Evolutionary conservation across 78 protist genomes (phyloP).

Genomic region (Dictyostelium discoideum): DNA sequence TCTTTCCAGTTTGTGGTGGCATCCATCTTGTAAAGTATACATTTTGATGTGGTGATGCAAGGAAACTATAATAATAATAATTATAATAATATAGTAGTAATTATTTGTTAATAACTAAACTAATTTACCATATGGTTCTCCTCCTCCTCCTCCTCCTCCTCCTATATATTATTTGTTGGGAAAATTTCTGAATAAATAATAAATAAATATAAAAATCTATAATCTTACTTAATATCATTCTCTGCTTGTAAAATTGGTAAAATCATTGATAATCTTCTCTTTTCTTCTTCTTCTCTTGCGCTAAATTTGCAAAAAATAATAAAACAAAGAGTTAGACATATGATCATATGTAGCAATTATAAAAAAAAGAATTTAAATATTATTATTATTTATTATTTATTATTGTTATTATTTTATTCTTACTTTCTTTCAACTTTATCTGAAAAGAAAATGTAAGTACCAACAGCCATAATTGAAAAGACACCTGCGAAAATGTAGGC

Average conservation of each 20-base stretch:
- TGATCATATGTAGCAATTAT: too few species aligned
- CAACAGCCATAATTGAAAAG: slow-evolving; percentile 14
- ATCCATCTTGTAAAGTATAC: slow-evolving; percentile 70
- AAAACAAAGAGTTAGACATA: neutral
- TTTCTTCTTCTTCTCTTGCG: slow-evolving; percentile 41
- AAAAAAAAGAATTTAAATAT: too few species aligned
- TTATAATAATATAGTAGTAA: neutral
- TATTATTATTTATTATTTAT: neutral
- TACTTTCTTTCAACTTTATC: slow-evolving; percentile 53
- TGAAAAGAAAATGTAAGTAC: slow-evolving; percentile 15
- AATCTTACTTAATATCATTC: slow-evolving; percentile 57
- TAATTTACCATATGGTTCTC: neutral
- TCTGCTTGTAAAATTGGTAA: slow-evolving; percentile 79
- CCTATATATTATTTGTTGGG: too few species aligned
- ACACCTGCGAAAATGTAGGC: slow-evolving; percentile 23
- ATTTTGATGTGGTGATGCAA: slow-evolving; percentile 68
- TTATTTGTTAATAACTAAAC: neutral
- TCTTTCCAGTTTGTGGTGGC: slow-evolving; percentile 57
- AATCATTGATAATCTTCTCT: slow-evolving; percentile 54
- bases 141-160: too few species aligned
- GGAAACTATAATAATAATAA: neutral
- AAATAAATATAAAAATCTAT: neutral
- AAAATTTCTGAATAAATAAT: too few species aligned
- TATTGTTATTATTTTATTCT: neutral
- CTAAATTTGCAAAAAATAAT: neutral